Conservation (phyloP, 306 rosid genomes). For the Cotoneaster glaucophyllus region DNA sequence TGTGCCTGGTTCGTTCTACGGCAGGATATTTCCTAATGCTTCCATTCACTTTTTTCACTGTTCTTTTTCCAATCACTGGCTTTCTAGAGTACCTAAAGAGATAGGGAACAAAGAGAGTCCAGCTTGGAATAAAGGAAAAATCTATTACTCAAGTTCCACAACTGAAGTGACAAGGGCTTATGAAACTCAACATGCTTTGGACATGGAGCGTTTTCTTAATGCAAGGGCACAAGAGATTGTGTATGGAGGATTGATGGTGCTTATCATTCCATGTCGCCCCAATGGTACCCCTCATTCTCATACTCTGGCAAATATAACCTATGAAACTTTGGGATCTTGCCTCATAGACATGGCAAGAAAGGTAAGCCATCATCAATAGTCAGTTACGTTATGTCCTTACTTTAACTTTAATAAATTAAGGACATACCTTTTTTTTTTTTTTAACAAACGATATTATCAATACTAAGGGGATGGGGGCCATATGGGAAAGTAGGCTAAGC, state of each 20-base stretch:
- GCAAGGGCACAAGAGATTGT: conserved; percentile 26
- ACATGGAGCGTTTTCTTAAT: conserved; percentile 18
- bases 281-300: conserved; percentile 2
- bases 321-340: conserved; percentile 8
- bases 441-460: too few species aligned
- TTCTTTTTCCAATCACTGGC: not conserved
- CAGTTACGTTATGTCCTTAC: too few species aligned
- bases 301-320: not conserved
- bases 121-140: not conserved
- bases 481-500: too few species aligned
- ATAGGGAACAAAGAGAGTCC: not conserved
- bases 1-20: not conserved
- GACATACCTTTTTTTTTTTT: too few species aligned
- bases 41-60: not conserved
- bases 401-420: too few species aligned
- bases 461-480: too few species aligned
- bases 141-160: not conserved
- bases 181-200: conserved; percentile 11
- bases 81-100: not conserved
- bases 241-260: conserved; percentile 17
- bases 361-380: too few species aligned
- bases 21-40: not conserved
- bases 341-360: conserved; percentile 18
- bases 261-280: not conserved
- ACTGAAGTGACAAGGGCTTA: conserved; percentile 6